Base-by-base conservation (phyloP, 352 stramenopile species). In the Poterioochromonas sp. region DNA sequence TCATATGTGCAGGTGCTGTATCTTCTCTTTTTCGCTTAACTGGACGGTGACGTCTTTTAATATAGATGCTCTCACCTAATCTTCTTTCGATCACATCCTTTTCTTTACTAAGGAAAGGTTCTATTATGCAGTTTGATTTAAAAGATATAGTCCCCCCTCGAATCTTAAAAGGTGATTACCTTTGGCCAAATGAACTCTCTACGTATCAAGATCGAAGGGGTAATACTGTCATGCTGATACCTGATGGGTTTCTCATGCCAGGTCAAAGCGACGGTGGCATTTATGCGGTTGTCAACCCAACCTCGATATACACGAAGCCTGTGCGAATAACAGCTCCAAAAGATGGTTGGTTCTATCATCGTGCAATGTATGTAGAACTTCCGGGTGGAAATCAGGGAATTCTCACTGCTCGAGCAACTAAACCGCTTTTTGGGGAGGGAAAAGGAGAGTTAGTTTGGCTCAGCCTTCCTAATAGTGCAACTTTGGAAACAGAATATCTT, bases 181-280 rank as follows among this genome's bases (percentile, higher is more conserved):
- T 62, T 32, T 62, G 51, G 51, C 51, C 51, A 2, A 62, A 62
- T 62, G 51, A 62, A 32, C 51, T 62, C 29, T 32, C 8, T 32
- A 8, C 26, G 29, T 62, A 34, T 62, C 2, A 32, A 32, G 51
- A 62, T 22, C 12, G 47, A 43, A n/a, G 20, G 1, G 43, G 39
- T 39, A 76, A 70, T 12, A 64, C 87, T 81, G 87, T 85, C 0
- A 76, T 91, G 1, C 79, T 92, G 18, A 82, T 92, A 3, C 85
- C 84, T 22, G 88, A 92, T 82, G 88, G 88, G 32, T 92, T 92
- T 83, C 79, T 92, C n/a, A 85, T 91, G 37, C 88, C 88, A 18
- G 87, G 87, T 32, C 89, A 88, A 68, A 84, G 88, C 76, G 86
- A 88, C 74, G 88, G 88, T 5, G 88, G 87, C 26, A 79, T 92